These are phyloP conservation scores for Microbotryomycetes sp. DNA, from an alignment of 1,284 basidiomycete species.

Conservation along the genomic window DNA sequence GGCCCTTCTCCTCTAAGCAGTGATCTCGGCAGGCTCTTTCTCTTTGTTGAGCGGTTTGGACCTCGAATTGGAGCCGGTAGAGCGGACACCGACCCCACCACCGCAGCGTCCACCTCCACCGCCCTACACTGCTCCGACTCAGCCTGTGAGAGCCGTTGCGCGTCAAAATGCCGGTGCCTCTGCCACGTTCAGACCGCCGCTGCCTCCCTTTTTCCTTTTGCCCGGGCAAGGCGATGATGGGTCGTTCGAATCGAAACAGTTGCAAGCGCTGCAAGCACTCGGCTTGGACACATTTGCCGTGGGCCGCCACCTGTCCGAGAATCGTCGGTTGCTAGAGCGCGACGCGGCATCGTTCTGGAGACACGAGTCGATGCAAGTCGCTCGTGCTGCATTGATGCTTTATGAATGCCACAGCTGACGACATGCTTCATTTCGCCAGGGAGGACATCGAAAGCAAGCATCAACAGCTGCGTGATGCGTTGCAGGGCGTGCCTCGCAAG, in stretches of 20 bases:
- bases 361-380: slow-evolving; percentile 14
- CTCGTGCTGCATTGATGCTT: not conserved
- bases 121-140: not conserved
- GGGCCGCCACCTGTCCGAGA: too few relatives aligned
- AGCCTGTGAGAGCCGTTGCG: not conserved
- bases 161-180: not conserved
- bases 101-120: slow-evolving; percentile 1
- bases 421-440: slow-evolving; percentile 1
- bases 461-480: slow-evolving; percentile 17
- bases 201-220: not conserved
- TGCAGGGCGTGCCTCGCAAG: slow-evolving; percentile 22
- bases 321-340: too few relatives aligned
- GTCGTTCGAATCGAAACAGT: too few relatives aligned
- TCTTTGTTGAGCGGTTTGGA: slow-evolving; percentile 27
- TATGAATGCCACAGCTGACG: not conserved
- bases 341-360: slow-evolving; percentile 17
- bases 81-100: slow-evolving; percentile 15
- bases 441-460: slow-evolving; percentile 28
- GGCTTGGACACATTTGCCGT: too few relatives aligned
- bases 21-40: slow-evolving; percentile 9
- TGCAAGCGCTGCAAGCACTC: too few relatives aligned
- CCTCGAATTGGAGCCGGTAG: slow-evolving; percentile 17
- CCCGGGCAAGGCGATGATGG: not conserved
- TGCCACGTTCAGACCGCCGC: not conserved
- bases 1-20: not conserved